These are phyloP conservation scores for Dactylorhiza incarnata DNA, from an alignment of 106 monocot species.

Conservation along the genomic window DNA sequence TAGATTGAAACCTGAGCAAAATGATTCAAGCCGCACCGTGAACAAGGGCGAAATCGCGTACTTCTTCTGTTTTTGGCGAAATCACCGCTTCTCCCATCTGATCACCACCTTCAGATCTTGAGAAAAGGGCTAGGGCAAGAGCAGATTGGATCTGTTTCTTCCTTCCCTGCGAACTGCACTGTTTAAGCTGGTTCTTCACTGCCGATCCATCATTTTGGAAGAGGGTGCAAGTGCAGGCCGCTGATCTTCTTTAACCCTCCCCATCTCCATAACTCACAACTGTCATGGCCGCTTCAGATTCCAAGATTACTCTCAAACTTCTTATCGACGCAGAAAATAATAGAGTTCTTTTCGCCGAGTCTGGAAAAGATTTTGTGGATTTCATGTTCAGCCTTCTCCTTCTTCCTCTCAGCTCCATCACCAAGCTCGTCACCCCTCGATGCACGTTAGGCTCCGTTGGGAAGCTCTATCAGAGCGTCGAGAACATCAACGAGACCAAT, in stretches of 20 bases:
- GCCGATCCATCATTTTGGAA: too few species aligned
- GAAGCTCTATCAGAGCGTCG: slow-evolving; percentile 8
- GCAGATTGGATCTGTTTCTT: too few species aligned
- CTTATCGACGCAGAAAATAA: slow-evolving; percentile 17
- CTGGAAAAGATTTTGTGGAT: slow-evolving; percentile 22
- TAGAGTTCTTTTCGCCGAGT: slow-evolving; percentile 17
- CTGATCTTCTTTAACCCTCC: not conserved
- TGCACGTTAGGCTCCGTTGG: slow-evolving; percentile 3
- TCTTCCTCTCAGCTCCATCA: slow-evolving; percentile 21
- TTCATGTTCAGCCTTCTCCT: slow-evolving; percentile 27
- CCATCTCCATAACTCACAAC: not conserved
- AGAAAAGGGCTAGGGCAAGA: too few species aligned
- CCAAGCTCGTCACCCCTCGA: slow-evolving; percentile 7
- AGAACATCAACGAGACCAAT: slow-evolving; percentile 6
- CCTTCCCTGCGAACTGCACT: too few species aligned
- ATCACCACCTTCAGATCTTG: too few species aligned
- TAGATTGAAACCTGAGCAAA: too few species aligned
- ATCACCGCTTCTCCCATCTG: too few species aligned
- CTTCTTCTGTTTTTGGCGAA: too few species aligned
- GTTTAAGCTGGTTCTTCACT: too few species aligned
- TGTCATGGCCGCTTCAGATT: not conserved
- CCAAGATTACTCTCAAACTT: slow-evolving; percentile 12
- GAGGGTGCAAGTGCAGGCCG: too few species aligned
- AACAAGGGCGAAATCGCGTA: too few species aligned
- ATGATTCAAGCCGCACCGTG: too few species aligned